Base-by-base conservation (phyloP, 371 early-diverging fungal genomes). In the Rozella allomycis region DNA sequence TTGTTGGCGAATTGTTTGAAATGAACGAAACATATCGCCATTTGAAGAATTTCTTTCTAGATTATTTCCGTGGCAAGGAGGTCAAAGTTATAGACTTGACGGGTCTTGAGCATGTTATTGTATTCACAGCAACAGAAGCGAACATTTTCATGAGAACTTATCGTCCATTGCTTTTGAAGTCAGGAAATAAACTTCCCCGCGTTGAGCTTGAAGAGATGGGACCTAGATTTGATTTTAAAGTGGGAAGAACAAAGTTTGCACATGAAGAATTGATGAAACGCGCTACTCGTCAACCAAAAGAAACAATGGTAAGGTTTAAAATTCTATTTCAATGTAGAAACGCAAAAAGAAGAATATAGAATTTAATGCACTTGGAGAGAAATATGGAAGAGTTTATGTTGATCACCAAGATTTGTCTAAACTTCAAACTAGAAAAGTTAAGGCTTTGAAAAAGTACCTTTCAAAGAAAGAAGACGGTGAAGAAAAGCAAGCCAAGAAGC, bases 391-490 rank as follows among this genome's bases (percentile, higher is more conserved):
- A 35, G 60, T 94, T 30, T 90, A 90, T 56, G 54, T 93, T 61
- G 76, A 76, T 37, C 66, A 70, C 43, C 94, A 93, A 53, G 75
- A 88, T 32, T 58, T 94, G 31, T 40, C 57, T 41, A 75, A 79
- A 67, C 58, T 93, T 42, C 93, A 94, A 52, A 86, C 87, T 1
- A 65, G 96, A 46, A 94, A 94, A 71, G 84, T 94, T 81, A 87
- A 88, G 72, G 96, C 83, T 39, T 57, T 94, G 46, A 14, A 6
- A 19, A 86, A 85, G 61, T n/a, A n/a, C n/a, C n/a, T n/a, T n/a
- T n/a, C n/a, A n/a, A n/a, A n/a, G n/a, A n/a, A n/a, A n/a, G n/a
- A n/a, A n/a, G n/a, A n/a, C n/a, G n/a, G n/a, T n/a, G n/a, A n/a
- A n/a, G n/a, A n/a, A n/a, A n/a, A n/a, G n/a, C n/a, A n/a, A n/a